phyloP scores from a whole-genome alignment of 106 monocot species.

The Gastrodia elata region DNA sequence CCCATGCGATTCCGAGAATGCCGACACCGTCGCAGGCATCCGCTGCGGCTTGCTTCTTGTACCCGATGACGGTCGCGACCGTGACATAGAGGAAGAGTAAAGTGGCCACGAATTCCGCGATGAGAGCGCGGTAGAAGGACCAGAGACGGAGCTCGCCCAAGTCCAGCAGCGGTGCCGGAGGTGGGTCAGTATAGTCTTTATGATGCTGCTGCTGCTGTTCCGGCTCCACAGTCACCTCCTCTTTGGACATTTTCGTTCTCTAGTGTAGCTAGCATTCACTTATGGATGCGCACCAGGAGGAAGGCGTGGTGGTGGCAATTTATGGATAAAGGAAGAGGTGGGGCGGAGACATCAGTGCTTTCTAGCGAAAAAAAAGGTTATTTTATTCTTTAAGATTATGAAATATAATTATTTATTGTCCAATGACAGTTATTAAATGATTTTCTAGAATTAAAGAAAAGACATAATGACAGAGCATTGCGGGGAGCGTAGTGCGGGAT shows the following conservation, averaged over 20 bases:
- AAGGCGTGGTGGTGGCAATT: not conserved
- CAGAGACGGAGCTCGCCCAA: slow-evolving; percentile 16
- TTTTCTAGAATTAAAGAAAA: not conserved
- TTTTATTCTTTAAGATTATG: not conserved
- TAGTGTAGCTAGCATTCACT: not conserved
- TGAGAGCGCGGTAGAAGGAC: slow-evolving; percentile 19
- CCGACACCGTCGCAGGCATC: slow-evolving; percentile 14
- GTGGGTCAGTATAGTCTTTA: slow-evolving; percentile 16
- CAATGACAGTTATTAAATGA: not conserved
- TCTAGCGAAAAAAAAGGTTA: not conserved
- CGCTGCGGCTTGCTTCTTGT: slow-evolving; percentile 9
- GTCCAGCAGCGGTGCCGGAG: slow-evolving; percentile 17
- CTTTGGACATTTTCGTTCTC: slow-evolving; percentile 7
- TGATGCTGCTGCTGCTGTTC: slow-evolving; percentile 9
- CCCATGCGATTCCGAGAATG: slow-evolving; percentile 16
- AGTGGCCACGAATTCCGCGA: slow-evolving; percentile 18
- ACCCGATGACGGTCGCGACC: slow-evolving; percentile 17
- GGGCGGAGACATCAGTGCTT: not conserved
- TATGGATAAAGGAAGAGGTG: slow-evolving; percentile 1
- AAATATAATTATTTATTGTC: too few species aligned
- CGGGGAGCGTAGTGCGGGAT: not conserved
- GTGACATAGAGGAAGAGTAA: slow-evolving; percentile 18
- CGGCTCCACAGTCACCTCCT: slow-evolving; percentile 4
- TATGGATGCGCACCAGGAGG: not conserved
- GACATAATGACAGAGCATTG: not conserved